A percentile compares a stretch with the other conserved stretches of the same genome.
These are phyloP conservation scores for Botrytis medusae DNA, from an alignment of 2,329 filamentous ascomycete genomes.

Conservation along the genomic window DNA sequence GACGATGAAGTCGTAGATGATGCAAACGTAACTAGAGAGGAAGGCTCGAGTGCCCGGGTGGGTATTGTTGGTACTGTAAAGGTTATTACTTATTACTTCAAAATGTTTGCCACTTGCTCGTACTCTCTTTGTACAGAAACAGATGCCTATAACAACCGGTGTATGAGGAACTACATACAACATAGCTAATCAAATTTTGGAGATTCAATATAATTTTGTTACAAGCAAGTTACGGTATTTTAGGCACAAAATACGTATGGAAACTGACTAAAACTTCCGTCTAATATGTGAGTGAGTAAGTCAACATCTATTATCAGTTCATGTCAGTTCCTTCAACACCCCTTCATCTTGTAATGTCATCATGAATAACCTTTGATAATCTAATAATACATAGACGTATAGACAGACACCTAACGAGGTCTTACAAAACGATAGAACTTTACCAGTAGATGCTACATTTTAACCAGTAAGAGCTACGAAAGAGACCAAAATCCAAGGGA, in stretches of 20 bases:
- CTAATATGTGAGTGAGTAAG: neutral
- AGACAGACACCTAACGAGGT: neutral
- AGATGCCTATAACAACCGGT: no score
- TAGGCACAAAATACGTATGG: neutral
- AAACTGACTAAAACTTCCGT: neutral
- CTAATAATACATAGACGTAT: neutral
- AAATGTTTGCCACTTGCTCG: neutral
- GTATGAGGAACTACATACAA: neutral
- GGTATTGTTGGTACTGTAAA: neutral
- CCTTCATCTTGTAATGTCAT: neutral
- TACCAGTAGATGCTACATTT: neutral
- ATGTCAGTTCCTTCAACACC: neutral
- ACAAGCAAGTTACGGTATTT: neutral
- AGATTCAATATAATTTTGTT: neutral
- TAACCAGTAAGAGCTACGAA: neutral
- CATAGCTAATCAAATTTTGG: neutral
- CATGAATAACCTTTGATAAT: neutral
- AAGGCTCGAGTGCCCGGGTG: neutral
- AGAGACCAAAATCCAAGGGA: neutral
- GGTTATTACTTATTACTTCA: neutral
- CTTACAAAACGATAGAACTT: neutral
- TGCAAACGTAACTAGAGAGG: neutral
- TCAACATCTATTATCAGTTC: neutral
- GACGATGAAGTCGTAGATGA: no score
- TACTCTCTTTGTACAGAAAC: neutral